phyloP scores from a whole-genome alignment of 2,329 filamentous ascomycete species.

The Epicoccum nigrum region DNA sequence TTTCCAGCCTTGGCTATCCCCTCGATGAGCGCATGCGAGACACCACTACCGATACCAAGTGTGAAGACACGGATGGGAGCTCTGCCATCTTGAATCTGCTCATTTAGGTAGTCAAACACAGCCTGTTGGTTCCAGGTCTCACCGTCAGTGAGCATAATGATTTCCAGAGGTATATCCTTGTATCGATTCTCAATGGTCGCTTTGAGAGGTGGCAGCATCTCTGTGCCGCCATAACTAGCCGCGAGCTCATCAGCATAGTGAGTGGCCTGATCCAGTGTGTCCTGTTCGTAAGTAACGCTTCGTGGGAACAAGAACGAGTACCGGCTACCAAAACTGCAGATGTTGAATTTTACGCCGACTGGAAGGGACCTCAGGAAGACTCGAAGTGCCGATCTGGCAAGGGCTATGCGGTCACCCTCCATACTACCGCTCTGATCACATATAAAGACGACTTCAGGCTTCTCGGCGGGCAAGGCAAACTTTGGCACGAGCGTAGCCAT shows the following conservation, averaged over 20 bases:
- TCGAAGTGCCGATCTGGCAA: constrained; percentile 62
- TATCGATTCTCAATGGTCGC: constrained; percentile 56
- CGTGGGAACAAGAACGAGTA: constrained; percentile 57
- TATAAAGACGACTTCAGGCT: constrained; percentile 72
- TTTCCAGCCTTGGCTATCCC: constrained; percentile 64
- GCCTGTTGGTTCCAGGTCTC: constrained; percentile 57
- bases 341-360: constrained; percentile 70
- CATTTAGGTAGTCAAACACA: constrained; percentile 58
- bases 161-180: constrained; percentile 55
- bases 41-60: constrained; percentile 61
- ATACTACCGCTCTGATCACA: constrained; percentile 76
- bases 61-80: constrained; percentile 61
- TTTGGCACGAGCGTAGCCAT: constrained; percentile 75
- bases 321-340: constrained; percentile 67
- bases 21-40: constrained; percentile 64
- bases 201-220: constrained; percentile 57
- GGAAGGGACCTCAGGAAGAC: constrained; percentile 72
- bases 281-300: constrained; percentile 55
- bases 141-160: constrained; percentile 64
- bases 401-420: constrained; percentile 57
- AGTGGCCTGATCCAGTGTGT: constrained; percentile 53
- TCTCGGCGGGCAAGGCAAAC: constrained; percentile 64
- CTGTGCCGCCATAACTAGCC: constrained; percentile 61
- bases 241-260: constrained; percentile 51
- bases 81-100: constrained; percentile 49